Conservation (phyloP, 331 rosid species). For the Pyrus hybrid region DNA sequence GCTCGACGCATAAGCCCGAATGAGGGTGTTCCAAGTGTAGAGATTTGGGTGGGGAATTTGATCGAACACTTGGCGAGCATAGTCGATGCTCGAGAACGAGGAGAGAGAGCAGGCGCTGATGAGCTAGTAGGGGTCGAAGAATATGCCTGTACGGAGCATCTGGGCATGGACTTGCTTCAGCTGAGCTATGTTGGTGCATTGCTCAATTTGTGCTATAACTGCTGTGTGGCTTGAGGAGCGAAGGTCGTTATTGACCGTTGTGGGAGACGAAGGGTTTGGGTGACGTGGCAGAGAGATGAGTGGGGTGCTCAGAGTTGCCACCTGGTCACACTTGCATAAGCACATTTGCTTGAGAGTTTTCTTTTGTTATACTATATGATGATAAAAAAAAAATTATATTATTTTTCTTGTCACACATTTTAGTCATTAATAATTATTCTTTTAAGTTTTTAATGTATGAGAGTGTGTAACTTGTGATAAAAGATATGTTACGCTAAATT, state of each 20-base stretch:
- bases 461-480: too few species aligned
- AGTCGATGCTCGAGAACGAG: slow-evolving; percentile 32
- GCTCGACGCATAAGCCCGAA: slow-evolving; percentile 58
- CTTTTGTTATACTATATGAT: too few species aligned
- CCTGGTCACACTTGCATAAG: not conserved
- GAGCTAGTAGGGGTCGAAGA: slow-evolving; percentile 39
- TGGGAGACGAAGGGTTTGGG: slow-evolving; percentile 5
- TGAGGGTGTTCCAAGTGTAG: slow-evolving; percentile 56
- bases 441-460: too few species aligned
- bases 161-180: slow-evolving; percentile 56
- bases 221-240: slow-evolving; percentile 6
- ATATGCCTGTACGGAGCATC: slow-evolving; percentile 42
- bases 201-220: slow-evolving; percentile 13
- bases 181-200: slow-evolving; percentile 28
- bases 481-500: too few species aligned
- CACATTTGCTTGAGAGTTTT: not conserved
- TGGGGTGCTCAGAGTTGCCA: slow-evolving; percentile 14
- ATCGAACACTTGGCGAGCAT: slow-evolving; percentile 48
- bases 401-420: too few species aligned
- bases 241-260: slow-evolving; percentile 13
- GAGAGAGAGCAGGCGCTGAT: slow-evolving; percentile 33
- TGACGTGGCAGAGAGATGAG: slow-evolving; percentile 11
- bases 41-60: slow-evolving; percentile 53
- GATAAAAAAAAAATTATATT: too few species aligned
- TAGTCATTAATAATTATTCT: too few species aligned